Conservation (phyloP, 208 protist species). For the Crithidia brevicula region DNA sequence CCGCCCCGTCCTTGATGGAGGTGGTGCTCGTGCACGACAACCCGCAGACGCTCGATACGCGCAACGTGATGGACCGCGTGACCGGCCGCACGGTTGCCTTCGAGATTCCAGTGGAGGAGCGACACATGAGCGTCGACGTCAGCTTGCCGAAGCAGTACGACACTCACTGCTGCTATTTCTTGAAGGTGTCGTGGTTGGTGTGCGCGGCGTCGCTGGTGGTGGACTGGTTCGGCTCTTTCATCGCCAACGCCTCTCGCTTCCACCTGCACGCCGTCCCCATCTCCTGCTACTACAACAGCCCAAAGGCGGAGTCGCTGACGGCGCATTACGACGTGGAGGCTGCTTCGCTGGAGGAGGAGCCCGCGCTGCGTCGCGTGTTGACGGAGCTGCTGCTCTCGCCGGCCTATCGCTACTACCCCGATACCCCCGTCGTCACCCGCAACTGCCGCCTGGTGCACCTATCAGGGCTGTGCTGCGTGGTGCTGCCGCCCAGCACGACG, state of each 20-base stretch:
- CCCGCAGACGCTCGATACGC: conserved; percentile 39
- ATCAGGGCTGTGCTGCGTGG: conserved; percentile 71
- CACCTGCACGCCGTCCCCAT: conserved; percentile 70
- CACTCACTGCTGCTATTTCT: conserved; percentile 59
- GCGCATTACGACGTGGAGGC: conserved; percentile 53
- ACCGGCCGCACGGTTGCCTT: conserved; percentile 62
- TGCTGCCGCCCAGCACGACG: conserved; percentile 35
- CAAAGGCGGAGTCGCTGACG: conserved; percentile 34
- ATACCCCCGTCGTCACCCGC: conserved; percentile 59
- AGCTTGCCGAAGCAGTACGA: conserved; percentile 59
- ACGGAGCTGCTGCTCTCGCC: conserved; percentile 43
- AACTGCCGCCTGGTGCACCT: conserved; percentile 75
- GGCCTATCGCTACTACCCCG: conserved; percentile 64
- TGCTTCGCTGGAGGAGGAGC: conserved; percentile 39
- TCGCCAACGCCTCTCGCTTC: conserved; percentile 63
- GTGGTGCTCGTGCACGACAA: conserved; percentile 64
- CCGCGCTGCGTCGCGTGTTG: conserved; percentile 49
- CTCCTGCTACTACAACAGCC: conserved; percentile 41
- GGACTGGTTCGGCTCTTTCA: conserved; percentile 80
- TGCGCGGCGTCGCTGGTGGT: conserved; percentile 68
- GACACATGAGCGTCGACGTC: conserved; percentile 72
- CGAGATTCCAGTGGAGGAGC: conserved; percentile 55
- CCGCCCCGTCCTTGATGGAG: conserved; percentile 45
- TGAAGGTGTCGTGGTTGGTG: conserved; percentile 76
- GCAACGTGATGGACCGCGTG: conserved; percentile 56